A percentile compares a stretch with the other conserved stretches of the same genome.
Evolutionary conservation across 1,139 yeast genomes (phyloP).

Genomic region (Candida neerlandica): DNA sequence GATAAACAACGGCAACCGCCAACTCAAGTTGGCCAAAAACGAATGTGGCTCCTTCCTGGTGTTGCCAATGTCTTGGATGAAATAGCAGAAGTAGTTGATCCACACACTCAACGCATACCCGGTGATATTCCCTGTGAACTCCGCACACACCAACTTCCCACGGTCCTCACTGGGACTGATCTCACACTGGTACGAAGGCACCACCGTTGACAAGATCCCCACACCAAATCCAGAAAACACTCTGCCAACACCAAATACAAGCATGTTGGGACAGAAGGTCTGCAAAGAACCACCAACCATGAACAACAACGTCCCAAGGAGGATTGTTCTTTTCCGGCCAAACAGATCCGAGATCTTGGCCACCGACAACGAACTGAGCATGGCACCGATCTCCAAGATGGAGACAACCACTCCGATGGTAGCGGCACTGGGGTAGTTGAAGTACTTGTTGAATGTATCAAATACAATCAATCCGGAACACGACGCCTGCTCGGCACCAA

Average conservation of each 20-base stretch:
- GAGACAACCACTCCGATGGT: conserved; percentile 54
- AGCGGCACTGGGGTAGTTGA: conserved; percentile 47
- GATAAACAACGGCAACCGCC: conserved; percentile 54
- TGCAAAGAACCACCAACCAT: conserved; percentile 56
- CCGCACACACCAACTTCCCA: conserved; percentile 57
- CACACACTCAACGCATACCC: conserved; percentile 58
- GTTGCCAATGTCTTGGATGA: conserved; percentile 45
- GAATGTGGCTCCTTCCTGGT: conserved; percentile 39
- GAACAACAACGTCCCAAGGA: conserved; percentile 50
- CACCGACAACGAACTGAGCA: conserved; percentile 49
- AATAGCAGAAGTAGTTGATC: conserved; percentile 56
- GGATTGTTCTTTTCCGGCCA: conserved; percentile 53
- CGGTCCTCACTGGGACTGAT: conserved; percentile 57
- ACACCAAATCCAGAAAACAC: conserved; percentile 56
- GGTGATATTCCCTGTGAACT: conserved; percentile 54
- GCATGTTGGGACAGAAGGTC: conserved; percentile 45
- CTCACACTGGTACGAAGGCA: conserved; percentile 59
- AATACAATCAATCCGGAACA: conserved; percentile 73
- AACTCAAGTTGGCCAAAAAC: conserved; percentile 48
- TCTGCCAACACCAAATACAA: conserved; percentile 50
- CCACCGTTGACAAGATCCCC: conserved; percentile 54
- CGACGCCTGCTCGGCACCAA: conserved; percentile 93
- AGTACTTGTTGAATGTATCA: conserved; percentile 46
- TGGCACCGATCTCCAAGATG: conserved; percentile 55
- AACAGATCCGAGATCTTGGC: conserved; percentile 48